Base-by-base conservation (phyloP, 2,329 filamentous ascomycete species). In the Phaeosphaeriaceae sp. region DNA sequence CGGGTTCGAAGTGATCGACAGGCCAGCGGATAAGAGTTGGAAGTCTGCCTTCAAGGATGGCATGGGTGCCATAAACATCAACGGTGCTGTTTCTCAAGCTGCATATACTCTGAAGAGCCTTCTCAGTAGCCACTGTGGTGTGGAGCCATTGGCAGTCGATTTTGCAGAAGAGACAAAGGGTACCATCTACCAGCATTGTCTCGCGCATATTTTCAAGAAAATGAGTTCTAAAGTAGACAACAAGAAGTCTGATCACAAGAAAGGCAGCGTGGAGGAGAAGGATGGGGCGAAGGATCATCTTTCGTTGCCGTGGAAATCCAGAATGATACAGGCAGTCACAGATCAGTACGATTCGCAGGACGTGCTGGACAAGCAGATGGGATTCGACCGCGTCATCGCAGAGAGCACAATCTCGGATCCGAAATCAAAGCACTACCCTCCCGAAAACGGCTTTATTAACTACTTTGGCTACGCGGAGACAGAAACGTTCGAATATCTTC, bases 281-380 rank as follows among this genome's bases (percentile, higher is more conserved):
- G 11, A 53, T 21, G 42, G n/a, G 17, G 10, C 21, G 6, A 49
- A 51, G n/a, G 54, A 54, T 17, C 45, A 53, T 24, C 51, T 48
- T 2, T 45, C 46, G 10, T 57, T 56, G 50, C 22, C 40, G 3
- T 63, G 61, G 61, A 33, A 56, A 17, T 63, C 60, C 3, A 25
- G 57, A 19, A 40, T 60, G 44, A 45, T 65, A 1, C 62, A 65
- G 22, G 61, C 62, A 4, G 60, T 65, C 13, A 65, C 60, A 2
- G 62, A 65, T 45, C 60, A 63, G 21, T 65, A 63, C 31, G 62
- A 65, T 20, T 61, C 58, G 1, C 62, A 65, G 48, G 60, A 63
- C 19, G 33, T 65, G 19, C 24, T 65, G 25, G 51, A 61, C 15
- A 56, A 51, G 17, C 57, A 63, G n/a, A 65, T 65, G 62, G 62